These are phyloP conservation scores for Epichloe glyceriae DNA, from an alignment of 2,329 filamentous ascomycete genomes.

Conservation along the genomic window DNA sequence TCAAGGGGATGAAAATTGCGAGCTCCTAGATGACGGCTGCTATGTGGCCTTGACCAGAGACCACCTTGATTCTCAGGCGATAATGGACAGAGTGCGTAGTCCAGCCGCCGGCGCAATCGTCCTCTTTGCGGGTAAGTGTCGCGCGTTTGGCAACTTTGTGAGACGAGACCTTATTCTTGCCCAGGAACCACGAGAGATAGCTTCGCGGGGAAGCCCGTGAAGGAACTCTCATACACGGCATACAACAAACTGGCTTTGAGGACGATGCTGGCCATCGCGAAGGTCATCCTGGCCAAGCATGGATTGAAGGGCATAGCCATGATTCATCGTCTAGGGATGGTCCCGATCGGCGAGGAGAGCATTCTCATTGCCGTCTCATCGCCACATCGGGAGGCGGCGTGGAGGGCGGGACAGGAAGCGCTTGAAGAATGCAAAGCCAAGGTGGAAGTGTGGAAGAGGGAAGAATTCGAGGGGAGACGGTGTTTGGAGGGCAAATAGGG, in stretches of 20 bases:
- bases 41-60: slow-evolving; percentile 57
- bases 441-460: slow-evolving; percentile 92
- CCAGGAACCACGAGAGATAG: slow-evolving; percentile 64
- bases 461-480: slow-evolving; percentile 70
- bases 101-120: slow-evolving; percentile 65
- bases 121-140: slow-evolving; percentile 52
- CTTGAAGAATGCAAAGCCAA: slow-evolving; percentile 73
- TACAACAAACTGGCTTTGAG: slow-evolving; percentile 59
- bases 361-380: slow-evolving; percentile 80
- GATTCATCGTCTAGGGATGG: slow-evolving; percentile 70
- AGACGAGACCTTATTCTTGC: neutral
- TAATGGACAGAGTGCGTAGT: slow-evolving; percentile 56
- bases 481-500: slow-evolving; percentile 79
- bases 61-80: slow-evolving; percentile 40
- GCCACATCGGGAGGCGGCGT: slow-evolving; percentile 72
- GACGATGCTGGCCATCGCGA: slow-evolving; percentile 54
- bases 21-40: slow-evolving; percentile 37
- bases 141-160: slow-evolving; percentile 5
- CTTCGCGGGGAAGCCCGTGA: slow-evolving; percentile 59
- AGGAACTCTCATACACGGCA: slow-evolving; percentile 61
- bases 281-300: slow-evolving; percentile 44
- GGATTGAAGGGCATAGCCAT: slow-evolving; percentile 62
- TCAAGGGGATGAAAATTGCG: slow-evolving; percentile 17
- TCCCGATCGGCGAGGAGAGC: slow-evolving; percentile 85
- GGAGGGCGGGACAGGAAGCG: slow-evolving; percentile 79